Percentiles rank a stretch among this genome's conserved stretches.
These are phyloP conservation scores for Helichrysum umbraculigerum DNA, from an alignment of 129 eudicot species.

Conservation along the genomic window DNA sequence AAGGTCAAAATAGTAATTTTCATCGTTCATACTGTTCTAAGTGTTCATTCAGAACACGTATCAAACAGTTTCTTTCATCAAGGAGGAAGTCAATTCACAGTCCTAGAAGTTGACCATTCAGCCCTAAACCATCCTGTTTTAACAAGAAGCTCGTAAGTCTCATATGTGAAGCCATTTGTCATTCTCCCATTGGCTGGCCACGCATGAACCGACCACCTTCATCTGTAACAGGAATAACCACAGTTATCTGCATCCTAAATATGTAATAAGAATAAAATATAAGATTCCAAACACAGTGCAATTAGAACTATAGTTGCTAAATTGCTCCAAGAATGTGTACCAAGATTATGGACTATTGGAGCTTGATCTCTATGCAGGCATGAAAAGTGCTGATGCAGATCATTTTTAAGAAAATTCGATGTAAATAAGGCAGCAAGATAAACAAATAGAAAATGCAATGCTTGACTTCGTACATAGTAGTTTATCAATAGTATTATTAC, in stretches of 20 bases:
- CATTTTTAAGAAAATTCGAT: neutral
- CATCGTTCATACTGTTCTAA: neutral
- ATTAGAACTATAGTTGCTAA: neutral
- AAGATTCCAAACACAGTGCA: neutral
- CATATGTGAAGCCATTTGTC: neutral
- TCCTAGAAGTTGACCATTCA: neutral
- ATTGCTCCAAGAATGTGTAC: neutral
- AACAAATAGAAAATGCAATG: neutral
- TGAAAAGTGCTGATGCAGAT: neutral
- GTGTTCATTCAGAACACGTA: neutral
- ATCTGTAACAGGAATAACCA: slow-evolving; percentile 30
- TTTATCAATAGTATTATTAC: too few relatives aligned
- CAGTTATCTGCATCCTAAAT: slow-evolving; percentile 19
- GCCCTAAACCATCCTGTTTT: neutral
- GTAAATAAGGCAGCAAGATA: neutral
- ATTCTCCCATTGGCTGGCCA: slow-evolving; percentile 33
- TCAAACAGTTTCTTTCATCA: neutral
- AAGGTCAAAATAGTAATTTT: neutral
- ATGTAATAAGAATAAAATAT: neutral
- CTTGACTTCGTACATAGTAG: neutral
- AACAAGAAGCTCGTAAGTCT: neutral
- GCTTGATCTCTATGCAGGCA: neutral
- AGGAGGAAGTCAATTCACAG: neutral
- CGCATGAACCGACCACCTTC: slow-evolving; percentile 41
- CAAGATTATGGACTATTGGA: neutral